phyloP scores from a whole-genome alignment of 164 flowering plant genomes.

The Umbilicus rupestris region DNA sequence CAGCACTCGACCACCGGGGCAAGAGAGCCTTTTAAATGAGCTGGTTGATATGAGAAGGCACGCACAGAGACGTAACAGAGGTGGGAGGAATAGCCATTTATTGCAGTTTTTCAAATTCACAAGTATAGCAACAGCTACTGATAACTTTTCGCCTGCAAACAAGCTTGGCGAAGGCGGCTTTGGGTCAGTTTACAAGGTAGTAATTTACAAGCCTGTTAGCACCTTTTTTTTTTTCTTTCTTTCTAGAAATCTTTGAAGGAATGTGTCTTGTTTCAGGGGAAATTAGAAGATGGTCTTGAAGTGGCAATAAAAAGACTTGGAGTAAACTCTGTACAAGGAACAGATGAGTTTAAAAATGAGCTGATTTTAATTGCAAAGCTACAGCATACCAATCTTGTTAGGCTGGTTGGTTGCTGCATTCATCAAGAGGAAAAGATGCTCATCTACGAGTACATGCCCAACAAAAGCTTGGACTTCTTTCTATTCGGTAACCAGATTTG shows the following conservation, averaged over 20 bases:
- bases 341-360: constrained; percentile 25
- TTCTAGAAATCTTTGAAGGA: background rate
- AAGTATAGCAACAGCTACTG: constrained; percentile 16
- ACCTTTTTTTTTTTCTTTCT: background rate
- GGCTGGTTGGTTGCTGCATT: constrained; percentile 23
- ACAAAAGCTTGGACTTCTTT: constrained; percentile 23
- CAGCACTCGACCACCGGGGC: background rate
- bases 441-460: constrained; percentile 23
- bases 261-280: constrained; percentile 15
- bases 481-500: constrained; percentile 17
- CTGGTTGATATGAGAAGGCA: background rate
- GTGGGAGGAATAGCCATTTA: background rate
- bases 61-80: background rate
- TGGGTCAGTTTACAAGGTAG: constrained; percentile 36
- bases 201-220: background rate
- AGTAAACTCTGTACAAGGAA: constrained; percentile 22
- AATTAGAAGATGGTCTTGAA: constrained; percentile 18
- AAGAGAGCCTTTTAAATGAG: background rate
- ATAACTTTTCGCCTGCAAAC: constrained; percentile 17
- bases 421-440: constrained; percentile 18
- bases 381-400: constrained; percentile 27
- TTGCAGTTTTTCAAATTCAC: constrained; percentile 13
- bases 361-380: constrained; percentile 23
- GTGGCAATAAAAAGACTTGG: constrained; percentile 23
- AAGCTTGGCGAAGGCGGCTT: constrained; percentile 35